Percentiles rank a stretch among this genome's conserved stretches.
phyloP scores from a whole-genome alignment of 2,329 filamentous ascomycete genomes.

The Fusarium papillatum region DNA sequence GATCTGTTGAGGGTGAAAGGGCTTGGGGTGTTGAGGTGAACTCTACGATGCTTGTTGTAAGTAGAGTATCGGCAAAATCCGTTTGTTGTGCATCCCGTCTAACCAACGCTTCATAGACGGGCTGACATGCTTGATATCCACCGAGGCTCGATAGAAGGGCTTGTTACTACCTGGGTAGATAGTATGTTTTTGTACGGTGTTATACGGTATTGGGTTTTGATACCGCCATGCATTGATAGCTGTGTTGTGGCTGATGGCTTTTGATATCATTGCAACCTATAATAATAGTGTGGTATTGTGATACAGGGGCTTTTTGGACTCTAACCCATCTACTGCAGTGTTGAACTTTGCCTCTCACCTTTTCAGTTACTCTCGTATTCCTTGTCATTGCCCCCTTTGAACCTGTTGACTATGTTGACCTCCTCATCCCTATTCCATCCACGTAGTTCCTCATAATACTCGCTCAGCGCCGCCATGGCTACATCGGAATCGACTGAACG shows the following conservation, averaged over 20 bases:
- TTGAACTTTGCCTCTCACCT: background rate
- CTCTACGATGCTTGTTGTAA: too few relatives aligned
- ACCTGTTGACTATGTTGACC: background rate
- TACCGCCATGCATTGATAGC: too few relatives aligned
- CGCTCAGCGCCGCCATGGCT: background rate
- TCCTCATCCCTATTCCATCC: background rate
- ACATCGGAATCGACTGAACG: background rate
- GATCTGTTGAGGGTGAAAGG: background rate
- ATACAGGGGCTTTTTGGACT: background rate
- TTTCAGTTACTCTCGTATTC: background rate
- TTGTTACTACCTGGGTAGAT: background rate
- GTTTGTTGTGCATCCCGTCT: too few relatives aligned
- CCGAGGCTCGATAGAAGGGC: too few relatives aligned
- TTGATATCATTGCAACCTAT: too few relatives aligned
- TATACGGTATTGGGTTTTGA: too few relatives aligned
- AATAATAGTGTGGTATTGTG: background rate
- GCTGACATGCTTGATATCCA: too few relatives aligned
- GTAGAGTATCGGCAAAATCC: too few relatives aligned
- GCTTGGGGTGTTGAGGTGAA: background rate
- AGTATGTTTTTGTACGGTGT: too few relatives aligned
- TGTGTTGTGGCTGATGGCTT: too few relatives aligned
- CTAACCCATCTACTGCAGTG: background rate
- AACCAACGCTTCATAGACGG: too few relatives aligned
- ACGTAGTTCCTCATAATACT: background rate
- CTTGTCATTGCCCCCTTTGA: background rate